These are phyloP conservation scores for Fusarium sp. DNA, from an alignment of 2,329 filamentous ascomycete genomes.

Conservation along the genomic window DNA sequence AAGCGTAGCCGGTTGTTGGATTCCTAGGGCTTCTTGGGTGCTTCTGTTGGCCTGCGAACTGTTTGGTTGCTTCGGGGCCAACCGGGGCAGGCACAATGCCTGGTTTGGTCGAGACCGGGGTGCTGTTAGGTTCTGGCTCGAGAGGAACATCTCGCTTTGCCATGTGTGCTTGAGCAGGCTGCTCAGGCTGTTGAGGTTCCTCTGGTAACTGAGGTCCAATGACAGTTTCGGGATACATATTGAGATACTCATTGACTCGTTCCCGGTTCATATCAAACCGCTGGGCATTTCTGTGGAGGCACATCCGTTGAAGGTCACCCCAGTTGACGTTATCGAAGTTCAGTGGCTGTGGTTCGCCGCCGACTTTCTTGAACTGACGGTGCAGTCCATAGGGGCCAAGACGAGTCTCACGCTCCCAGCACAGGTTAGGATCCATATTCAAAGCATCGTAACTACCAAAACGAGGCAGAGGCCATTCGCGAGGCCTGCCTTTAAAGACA, in stretches of 20 bases:
- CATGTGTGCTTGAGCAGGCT: conserved; percentile 17
- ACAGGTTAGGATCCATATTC: conserved; percentile 72
- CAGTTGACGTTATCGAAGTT: conserved; percentile 77
- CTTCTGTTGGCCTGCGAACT: conserved; percentile 14
- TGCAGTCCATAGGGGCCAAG: conserved; percentile 74
- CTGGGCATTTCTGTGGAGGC: conserved; percentile 73
- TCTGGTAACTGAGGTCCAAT: conserved; percentile 29
- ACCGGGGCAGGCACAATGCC: background rate
- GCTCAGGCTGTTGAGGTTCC: conserved; percentile 13
- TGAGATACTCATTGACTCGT: conserved; percentile 58
- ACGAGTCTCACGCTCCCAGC: conserved; percentile 76
- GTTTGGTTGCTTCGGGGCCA: conserved; percentile 3
- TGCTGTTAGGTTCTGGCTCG: conserved; percentile 3
- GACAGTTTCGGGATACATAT: conserved; percentile 55
- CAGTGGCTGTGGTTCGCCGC: conserved; percentile 53
- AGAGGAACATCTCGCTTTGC: conserved; percentile 19
- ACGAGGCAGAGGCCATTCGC: conserved; percentile 68
- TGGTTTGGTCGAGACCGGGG: background rate
- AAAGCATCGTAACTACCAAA: conserved; percentile 73
- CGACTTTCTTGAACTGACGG: conserved; percentile 61
- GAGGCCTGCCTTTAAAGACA: conserved; percentile 72
- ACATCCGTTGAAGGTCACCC: conserved; percentile 76
- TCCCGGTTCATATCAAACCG: conserved; percentile 66
- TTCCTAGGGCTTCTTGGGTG: conserved; percentile 27
- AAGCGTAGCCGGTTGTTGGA: conserved; percentile 37